Base-by-base conservation (phyloP, 2,329 filamentous ascomycete genomes). In the Phialocephala subalpina region DNA sequence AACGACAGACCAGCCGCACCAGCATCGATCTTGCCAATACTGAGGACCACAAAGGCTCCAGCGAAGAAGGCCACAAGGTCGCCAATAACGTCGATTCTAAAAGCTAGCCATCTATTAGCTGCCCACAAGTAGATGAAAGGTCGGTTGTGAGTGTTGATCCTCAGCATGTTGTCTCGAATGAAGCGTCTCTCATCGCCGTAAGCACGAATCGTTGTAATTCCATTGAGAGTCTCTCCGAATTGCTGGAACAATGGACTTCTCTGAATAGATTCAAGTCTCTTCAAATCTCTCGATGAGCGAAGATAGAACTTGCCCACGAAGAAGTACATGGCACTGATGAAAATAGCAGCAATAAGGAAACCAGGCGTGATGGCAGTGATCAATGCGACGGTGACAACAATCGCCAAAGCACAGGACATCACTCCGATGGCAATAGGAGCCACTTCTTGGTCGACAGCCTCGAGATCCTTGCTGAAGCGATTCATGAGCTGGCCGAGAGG, bases 71-170 rank as follows among this genome's bases (percentile, higher is more conserved):
- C 89, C 0, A 99, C 96, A 60, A 97, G 77, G 70, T 97, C 94
- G 71, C 96, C 96, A 25, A 97, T 88, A 59, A 96, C 83, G 77
- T 99, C 96, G 11, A 97, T 94, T 63, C 96, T 88, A 80, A 98
- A 92, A 1, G 95, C 90, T 49, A 99, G 90, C 96, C 96, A 99
- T 82, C 96, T 89, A 80, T 99, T 98, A 77, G 93, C 92, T 53
- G 92, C 94, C 96, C 96, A 99, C 14, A 98, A 83, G 76, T 94
- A 98, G 78, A 98, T 95, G 80, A 97, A 98, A 0, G 96, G 96
- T 58, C 96, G 89, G 74, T 92, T 91, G 77, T 97, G 94, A 8
- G 90, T 91, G 80, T 99, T 97, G 79, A 99, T 93, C 73, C 92
- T 91, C 63, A 84, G 80, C 66, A 98, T 83, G 74, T 98, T 99